Evolutionary conservation across 345 rosid species (phyloP).

Genomic region (Capsella bursapastoris): DNA sequence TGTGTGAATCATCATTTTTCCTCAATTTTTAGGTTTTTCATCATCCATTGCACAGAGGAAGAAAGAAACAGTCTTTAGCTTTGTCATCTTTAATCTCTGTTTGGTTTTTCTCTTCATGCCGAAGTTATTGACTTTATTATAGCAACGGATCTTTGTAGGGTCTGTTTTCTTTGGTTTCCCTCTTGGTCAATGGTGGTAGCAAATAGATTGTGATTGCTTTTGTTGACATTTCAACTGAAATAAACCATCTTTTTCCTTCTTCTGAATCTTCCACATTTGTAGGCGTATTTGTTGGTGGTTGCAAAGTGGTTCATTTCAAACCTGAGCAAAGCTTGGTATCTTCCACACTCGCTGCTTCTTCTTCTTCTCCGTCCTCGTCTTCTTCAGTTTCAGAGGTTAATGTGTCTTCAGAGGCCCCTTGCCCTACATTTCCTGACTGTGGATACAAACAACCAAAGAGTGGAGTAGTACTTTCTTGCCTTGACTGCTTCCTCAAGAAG

Average conservation of each 20-base stretch:
- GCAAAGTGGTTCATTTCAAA: slow-evolving; percentile 95
- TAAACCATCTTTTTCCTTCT: slow-evolving; percentile 13
- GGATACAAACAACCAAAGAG: slow-evolving; percentile 83
- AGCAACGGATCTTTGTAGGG: neutral
- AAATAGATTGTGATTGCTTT: slow-evolving; percentile 22
- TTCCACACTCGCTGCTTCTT: slow-evolving; percentile 8
- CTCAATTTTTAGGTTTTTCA: neutral
- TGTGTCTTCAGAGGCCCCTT: slow-evolving; percentile 58
- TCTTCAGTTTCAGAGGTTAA: slow-evolving; percentile 49
- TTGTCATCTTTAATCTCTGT: slow-evolving; percentile 18
- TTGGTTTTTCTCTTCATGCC: neutral
- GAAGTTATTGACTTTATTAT: slow-evolving; percentile 20
- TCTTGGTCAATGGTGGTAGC: slow-evolving; percentile 20
- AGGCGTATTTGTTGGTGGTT: slow-evolving; percentile 96
- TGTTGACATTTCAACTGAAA: slow-evolving; percentile 31
- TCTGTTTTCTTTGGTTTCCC: slow-evolving; percentile 4
- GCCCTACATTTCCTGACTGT: slow-evolving; percentile 81
- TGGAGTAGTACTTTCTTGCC: slow-evolving; percentile 86
- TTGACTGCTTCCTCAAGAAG: slow-evolving; percentile 83
- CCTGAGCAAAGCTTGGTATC: slow-evolving; percentile 59
- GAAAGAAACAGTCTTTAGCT: neutral
- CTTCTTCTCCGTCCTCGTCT: slow-evolving; percentile 37
- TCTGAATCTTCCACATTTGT: slow-evolving; percentile 29
- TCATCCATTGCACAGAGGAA: neutral
- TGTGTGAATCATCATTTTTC: neutral